Base-by-base conservation (phyloP, 352 stramenopile genomes). In the Phytophthora lateralis region DNA sequence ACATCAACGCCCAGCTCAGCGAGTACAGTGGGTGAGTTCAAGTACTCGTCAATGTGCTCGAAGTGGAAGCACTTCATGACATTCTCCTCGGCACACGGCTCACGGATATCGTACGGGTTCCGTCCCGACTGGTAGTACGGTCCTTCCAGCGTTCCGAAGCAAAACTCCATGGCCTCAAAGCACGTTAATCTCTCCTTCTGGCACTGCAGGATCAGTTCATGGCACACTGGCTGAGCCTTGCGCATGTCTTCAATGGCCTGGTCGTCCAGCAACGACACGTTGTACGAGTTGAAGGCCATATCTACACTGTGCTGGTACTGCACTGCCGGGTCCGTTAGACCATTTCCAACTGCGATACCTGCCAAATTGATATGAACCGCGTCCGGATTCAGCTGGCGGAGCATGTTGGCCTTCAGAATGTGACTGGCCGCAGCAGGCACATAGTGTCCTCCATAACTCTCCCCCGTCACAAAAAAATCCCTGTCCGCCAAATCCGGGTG, bases 51-150 rank as follows among this genome's bases (percentile, higher is more conserved):
- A 46, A 94, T 76, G 70, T 89, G 67, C 26, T 78, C 75, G 51
- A 90, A 92, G 47, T 89, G 59, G 47, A 86, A 88, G 54, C 85
- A 91, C 8, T 80, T 75, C 70, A 85, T 87, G n/a, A 86, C 58
- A 45, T 82, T 55, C 17, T 78, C 69, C 35, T 76, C 60, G 15
- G 52, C 53, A 54, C 85, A 95, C 8, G 47, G 8, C 41, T 88
- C 29, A 9, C 87, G 82, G 15, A 95, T 81, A 54, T 95, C 85
- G 61, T 95, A 93, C 12, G 69, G 73, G 58, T 95, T 95, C 32
- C 82, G 78, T 41, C 70, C 66, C 2, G 80, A 71, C 15, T 53
- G 57, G 20, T 66, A 72, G 53, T 80, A 86, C 11, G 84, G 81
- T 42, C 53, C 54, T 60, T 89, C 74, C 30, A 92, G 54, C 27